Evolutionary conservation across 805 yeast genomes (phyloP), one percentile per base, ranked within the genome.

Genomic region (Wickerhamomyces canadensis): DNA sequence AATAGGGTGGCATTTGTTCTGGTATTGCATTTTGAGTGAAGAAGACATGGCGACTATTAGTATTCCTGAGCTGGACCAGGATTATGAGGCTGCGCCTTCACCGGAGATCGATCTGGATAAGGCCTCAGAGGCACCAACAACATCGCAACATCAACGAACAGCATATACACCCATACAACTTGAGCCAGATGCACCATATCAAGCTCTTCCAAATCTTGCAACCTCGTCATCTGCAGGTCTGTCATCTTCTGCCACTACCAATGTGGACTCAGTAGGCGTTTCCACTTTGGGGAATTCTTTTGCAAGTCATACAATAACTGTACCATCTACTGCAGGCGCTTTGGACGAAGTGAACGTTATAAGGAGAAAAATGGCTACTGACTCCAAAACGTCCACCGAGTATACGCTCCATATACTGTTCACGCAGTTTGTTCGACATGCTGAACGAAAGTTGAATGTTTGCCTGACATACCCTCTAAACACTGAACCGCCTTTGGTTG

Each of bases 401-500:
- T 93, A 93, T 56, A 93, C 98, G 0, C 65, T 94, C 37, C 97
- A 94, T 59, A 88, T 94, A 19, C 71, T 94, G 28, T 94, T 94
- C 57, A 87, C 98, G 3, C 95, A 91, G 62, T 93, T 93, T 63
- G 95, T 94, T 9, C 79, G 97, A 38, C 82, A 83, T 48, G 94
- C 98, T 0, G 99, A 94, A 55, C 66, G 88, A 33, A 91, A 91
- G 52, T 70, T 93, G 40, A 82, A 80, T 43, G 52, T 78, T 25
- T 85, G 96, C 54, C 61, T 85, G 29, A 67, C 75, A 19, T 74
- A 74, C 37, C 76, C 94, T 0, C 57, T 80, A 17, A 76, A 69
- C 33, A 70, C 74, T 22, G 96, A 88, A 45, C 91, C 95, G 2
- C 86, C 87, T 10, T 78, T 86, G 15, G 77, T 80, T 16, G 85